Base-by-base conservation (phyloP, 1,284 basidiomycete genomes). In the Stereum hirsutum region DNA sequence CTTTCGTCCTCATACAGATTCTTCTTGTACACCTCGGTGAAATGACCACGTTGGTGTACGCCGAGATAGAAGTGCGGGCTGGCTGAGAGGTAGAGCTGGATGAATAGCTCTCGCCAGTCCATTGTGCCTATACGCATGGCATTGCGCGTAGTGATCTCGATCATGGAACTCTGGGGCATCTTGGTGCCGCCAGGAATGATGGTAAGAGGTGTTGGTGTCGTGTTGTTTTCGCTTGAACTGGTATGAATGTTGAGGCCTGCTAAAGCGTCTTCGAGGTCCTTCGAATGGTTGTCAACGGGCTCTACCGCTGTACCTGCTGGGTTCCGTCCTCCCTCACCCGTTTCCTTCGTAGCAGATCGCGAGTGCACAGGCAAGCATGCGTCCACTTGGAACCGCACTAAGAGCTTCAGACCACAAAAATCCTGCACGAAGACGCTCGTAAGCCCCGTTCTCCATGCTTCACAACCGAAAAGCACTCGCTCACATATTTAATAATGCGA, bases 121-220 rank as follows among this genome's bases (percentile, higher is more conserved):
- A 56, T 47, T 6, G 54, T 41, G 4, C 46, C 39, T 5, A 48
- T 21, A 33, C 38, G 49, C 26, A 25, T 41, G 20, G 23, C 34
- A 1, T 62, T 55, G 32, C 65, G 57, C 27, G 69, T 70, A 31
- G 61, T 60, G 42, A 72, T 46, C 41, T 72, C 69, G 43, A 70
- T 49, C 39, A 70, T 42, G 28, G 58, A 45, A 3, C 56, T 51
- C 33, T 70, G 69, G 1, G 64, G 57, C 6, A 64, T 56, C 6
- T 51, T 42, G 2, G 41, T 36, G 10, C 58, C 57, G 2, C 48
- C 52, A 10, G 38, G 50, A 21, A 55, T 34, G 35, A 60, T 35
- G 14, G n/a, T 34, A 19, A 42, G 31, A 4, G 32, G 4, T 21
- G 12, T 26, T 17, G 12, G 19, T 27, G 14, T 19, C 15, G 2